phyloP scores from a whole-genome alignment of 1,284 basidiomycete species.

The Sporisorium reilianum region DNA sequence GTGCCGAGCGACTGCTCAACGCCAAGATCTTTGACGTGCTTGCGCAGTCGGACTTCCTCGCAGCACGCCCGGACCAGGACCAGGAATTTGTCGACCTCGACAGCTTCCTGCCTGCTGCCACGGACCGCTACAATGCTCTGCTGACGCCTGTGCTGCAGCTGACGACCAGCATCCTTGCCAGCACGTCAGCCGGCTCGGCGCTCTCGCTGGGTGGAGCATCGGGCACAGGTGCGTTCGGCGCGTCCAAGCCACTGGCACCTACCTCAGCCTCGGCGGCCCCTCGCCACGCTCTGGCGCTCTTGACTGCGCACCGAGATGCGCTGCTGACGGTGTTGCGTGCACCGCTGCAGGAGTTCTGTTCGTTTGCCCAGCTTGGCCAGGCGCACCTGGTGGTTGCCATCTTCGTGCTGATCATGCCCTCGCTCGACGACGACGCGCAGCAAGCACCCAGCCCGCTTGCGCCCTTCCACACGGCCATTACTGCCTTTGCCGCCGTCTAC shows the following conservation, averaged over 20 bases:
- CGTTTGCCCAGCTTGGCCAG: slow-evolving; percentile 79
- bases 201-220: slow-evolving; percentile 72
- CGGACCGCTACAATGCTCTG: slow-evolving; percentile 88
- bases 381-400: slow-evolving; percentile 78
- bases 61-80: slow-evolving; percentile 82
- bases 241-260: slow-evolving; percentile 37
- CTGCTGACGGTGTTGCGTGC: slow-evolving; percentile 82
- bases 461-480: slow-evolving; percentile 79
- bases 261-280: slow-evolving; percentile 38
- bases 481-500: slow-evolving; percentile 80
- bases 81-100: slow-evolving; percentile 85
- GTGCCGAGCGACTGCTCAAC: slow-evolving; percentile 87
- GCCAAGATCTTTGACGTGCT: slow-evolving; percentile 82
- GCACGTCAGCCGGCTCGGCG: slow-evolving; percentile 70
- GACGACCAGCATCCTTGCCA: slow-evolving; percentile 71
- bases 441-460: slow-evolving; percentile 72
- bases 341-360: slow-evolving; percentile 76
- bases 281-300: slow-evolving; percentile 79
- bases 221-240: slow-evolving; percentile 47
- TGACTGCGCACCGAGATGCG: slow-evolving; percentile 82
- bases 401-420: slow-evolving; percentile 77
- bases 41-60: slow-evolving; percentile 86
- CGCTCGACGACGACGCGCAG: slow-evolving; percentile 81
- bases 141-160: slow-evolving; percentile 87
- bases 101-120: slow-evolving; percentile 85